Base-by-base conservation (phyloP, 1,284 basidiomycete species). In the Rhodotorula sp. region DNA sequence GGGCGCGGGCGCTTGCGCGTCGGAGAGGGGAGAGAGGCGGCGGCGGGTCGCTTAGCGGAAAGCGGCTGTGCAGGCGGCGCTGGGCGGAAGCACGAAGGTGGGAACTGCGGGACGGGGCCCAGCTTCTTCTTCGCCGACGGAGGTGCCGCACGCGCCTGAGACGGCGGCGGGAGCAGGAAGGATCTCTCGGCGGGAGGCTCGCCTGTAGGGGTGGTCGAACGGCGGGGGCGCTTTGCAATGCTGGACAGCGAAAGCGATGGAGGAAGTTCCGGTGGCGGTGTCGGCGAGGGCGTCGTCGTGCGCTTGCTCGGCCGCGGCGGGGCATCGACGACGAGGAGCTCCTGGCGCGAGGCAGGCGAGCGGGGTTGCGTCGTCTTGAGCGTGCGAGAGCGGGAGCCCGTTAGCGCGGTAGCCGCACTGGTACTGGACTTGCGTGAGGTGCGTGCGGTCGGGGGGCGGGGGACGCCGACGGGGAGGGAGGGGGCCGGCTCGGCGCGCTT, bases 391-490 rank as follows among this genome's bases (percentile, higher is more conserved):
- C 29, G 21, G 5, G 32, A 36, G 4, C 34, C 10, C 61, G 50
- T 9, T 27, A 15, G 3, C 27, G 58, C 41, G 39, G 56, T 19
- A 22, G 56, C 37, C 4, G 51, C 32, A 19, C 44, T 8, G 8
- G 36, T 21, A 15, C 48, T 50, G 19, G 46, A 21, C 7, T 17
- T 17, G 39, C 34, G 51, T 32, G 55, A 29, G 9, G 34, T 6
- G 17, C 56, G 41, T 0, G 66, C 27, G 25, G 66, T 67, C 13
- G 66, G 54, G 9, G 66, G 66, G 29, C 66, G 66, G 44, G 66
- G 66, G 59, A 67, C 53, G 54, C 66, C 66, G 39, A 39, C 21
- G 17, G 51, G 58, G 3, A 44, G 50, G 27, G 41, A 34, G n/a
- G n/a, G n/a, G n/a, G n/a, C n/a, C n/a, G n/a, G n/a, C n/a, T n/a